Evolutionary conservation across 176 grass and related monocot genomes (phyloP), one percentile per base, ranked within the genome.

Genomic region (Triticum timopheevii): DNA sequence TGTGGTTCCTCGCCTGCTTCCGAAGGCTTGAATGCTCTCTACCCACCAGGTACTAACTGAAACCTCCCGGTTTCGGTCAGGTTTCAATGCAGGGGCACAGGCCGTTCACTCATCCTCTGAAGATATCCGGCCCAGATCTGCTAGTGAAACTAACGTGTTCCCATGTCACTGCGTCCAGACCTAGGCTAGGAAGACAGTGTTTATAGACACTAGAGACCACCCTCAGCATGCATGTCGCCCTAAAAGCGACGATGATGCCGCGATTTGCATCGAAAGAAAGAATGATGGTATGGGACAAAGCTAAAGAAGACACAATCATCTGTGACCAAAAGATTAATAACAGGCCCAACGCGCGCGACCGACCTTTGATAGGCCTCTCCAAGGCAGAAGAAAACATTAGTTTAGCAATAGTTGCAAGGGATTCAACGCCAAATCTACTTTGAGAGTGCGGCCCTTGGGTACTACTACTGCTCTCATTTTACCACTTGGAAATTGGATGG

Each of bases 291-390:
- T n/a, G 73, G 31, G n/a, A 33, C 65, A 83, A 86, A 86, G 84
- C 50, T 72, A 82, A 86, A 25, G 73, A 78, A 34, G 73, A 65
- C 23, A 78, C 30, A 47, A 52, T 56, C 54, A 83, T 65, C 83
- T 72, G 78, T 86, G n/a, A 42, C 38, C 63, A 78, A 90, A 90
- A 71, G 71, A 64, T 64, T 68, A 76, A 7, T 68, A 76, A 7
- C 20, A 17, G 2, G 15, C 70, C 70, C 62, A 62, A 86, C 31
- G 72, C 52, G 49, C 28, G 28, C 28, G 28, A 30, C 28, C 28
- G 28, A 2, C 28, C 28, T 30, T 30, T 30, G 28, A 30, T 30
- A 40, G 72, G 73, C 28, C 28, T 38, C 31, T 52, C 7, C 6
- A 40, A 20, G 28, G 27, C 64, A 78, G 20, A 69, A 47, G 40